Evolutionary conservation across 129 eudicot species (phyloP), one percentile per base, ranked within the genome.

Genomic region (Arctium minus): DNA sequence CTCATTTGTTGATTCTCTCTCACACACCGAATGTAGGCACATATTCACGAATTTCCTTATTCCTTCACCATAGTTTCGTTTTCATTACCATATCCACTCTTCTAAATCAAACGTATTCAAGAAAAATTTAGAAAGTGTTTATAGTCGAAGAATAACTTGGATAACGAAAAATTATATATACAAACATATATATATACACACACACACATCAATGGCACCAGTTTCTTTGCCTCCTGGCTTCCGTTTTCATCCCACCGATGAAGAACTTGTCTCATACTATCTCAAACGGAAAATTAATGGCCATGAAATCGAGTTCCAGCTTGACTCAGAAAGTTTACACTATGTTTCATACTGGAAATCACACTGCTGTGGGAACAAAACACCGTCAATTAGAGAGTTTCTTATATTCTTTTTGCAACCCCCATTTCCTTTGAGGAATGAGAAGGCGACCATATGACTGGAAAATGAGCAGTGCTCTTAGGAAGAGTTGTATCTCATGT

Each of bases 201-300:
- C 9, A 76, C 2, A 15, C 6, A 30, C 5, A 74, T 72, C 31
- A 36, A 94, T 94, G 98, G 90, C 98, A 33, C 98, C 97, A 0
- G 96, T 95, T 87, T 88, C 97, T 80, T 86, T 95, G 91, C 98
- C 98, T 75, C 98, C 98, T 0, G 98, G 98, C 2, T 94, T 94
- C 81, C 89, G 98, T 15, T 94, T 94, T 80, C 98, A 94, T 74
- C 98, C 98, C 7, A 94, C 98, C 0, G 98, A 94, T 6, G 98
- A 94, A 68, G 98, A 94, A 82, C 92, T 94, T 6, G 97, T 95
- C 2, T 93, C 94, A 2, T 95, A 95, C 71, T 95, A 95, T 82
- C 97, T 95, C 13, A 95, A 91, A 79, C 84, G 89, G 44, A 95
- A 95, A 86, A 95, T 95, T 75, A 95, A 95, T 68, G 97, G 94